phyloP scores from a whole-genome alignment of 2,329 filamentous ascomycete genomes.

The Gaeumannomyces tritici region DNA sequence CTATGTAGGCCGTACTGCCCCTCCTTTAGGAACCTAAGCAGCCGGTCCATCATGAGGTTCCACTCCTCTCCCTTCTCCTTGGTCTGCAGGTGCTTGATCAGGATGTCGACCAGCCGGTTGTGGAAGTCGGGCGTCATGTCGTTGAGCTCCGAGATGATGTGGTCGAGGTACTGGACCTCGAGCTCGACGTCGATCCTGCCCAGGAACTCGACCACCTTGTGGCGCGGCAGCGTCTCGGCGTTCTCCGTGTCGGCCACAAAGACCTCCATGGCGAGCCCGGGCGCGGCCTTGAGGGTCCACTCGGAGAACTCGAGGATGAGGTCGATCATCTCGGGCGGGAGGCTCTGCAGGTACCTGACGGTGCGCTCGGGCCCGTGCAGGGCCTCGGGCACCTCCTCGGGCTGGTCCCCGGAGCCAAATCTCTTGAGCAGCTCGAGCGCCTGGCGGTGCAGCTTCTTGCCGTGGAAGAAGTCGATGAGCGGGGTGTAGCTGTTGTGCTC shows the following conservation, averaged over 20 bases:
- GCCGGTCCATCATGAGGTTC: constrained; percentile 50
- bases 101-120: constrained; percentile 67
- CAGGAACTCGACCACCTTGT: constrained; percentile 67
- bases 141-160: constrained; percentile 79
- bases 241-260: constrained; percentile 93
- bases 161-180: constrained; percentile 77
- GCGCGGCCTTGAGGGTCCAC: constrained; percentile 70
- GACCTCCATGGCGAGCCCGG: constrained; percentile 77
- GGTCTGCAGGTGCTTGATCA: constrained; percentile 46
- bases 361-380: constrained; percentile 78
- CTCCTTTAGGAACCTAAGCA: constrained; percentile 65
- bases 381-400: constrained; percentile 37
- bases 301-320: constrained; percentile 84
- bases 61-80: constrained; percentile 30
- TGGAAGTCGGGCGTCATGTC: constrained; percentile 82
- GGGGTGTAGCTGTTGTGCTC: constrained; percentile 85
- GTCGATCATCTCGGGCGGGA: constrained; percentile 81
- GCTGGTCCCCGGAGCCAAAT: constrained; percentile 57
- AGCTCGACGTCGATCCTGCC: constrained; percentile 58
- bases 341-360: constrained; percentile 78
- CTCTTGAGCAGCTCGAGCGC: constrained; percentile 73
- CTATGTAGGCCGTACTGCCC: constrained; percentile 70
- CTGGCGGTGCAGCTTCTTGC: constrained; percentile 84
- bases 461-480: constrained; percentile 93
- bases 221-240: constrained; percentile 76